Conservation (phyloP, 352 stramenopile genomes). For the Pythium phragmiticola region DNA sequence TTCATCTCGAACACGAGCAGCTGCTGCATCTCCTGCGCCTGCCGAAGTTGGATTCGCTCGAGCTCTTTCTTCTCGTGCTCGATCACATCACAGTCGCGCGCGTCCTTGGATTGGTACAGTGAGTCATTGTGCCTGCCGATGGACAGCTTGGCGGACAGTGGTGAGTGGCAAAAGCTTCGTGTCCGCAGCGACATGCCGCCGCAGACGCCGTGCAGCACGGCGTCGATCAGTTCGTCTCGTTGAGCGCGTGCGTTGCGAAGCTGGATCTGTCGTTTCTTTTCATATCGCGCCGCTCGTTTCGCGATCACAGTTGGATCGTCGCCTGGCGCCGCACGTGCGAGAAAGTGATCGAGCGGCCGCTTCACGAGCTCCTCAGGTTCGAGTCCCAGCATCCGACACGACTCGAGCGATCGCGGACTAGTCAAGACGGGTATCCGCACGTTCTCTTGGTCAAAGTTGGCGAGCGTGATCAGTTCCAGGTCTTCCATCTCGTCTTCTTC, state of each 20-base stretch:
- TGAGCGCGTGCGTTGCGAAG: conserved; percentile 50
- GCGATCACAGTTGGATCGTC: conserved; percentile 40
- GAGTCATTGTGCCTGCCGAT: conserved; percentile 26
- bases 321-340: conserved; percentile 22
- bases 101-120: conserved; percentile 17
- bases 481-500: conserved; percentile 27
- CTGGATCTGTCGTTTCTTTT: conserved; percentile 53
- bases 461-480: conserved; percentile 37
- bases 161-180: conserved; percentile 59
- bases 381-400: conserved; percentile 71
- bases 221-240: conserved; percentile 59
- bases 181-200: conserved; percentile 52
- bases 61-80: conserved; percentile 66
- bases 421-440: conserved; percentile 41
- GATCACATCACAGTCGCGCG: conserved; percentile 53
- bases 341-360: conserved; percentile 58
- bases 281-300: conserved; percentile 60
- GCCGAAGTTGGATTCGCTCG: conserved; percentile 67
- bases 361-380: conserved; percentile 64
- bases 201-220: conserved; percentile 39
- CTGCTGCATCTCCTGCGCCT: conserved; percentile 71
- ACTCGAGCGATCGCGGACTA: conserved; percentile 70
- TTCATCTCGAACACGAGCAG: conserved; percentile 67
- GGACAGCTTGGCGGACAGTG: conserved; percentile 33
- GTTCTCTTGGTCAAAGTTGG: conserved; percentile 66